Base-by-base conservation (phyloP, 768 basidiomycete species). In the Xerocomus potaroensis region DNA sequence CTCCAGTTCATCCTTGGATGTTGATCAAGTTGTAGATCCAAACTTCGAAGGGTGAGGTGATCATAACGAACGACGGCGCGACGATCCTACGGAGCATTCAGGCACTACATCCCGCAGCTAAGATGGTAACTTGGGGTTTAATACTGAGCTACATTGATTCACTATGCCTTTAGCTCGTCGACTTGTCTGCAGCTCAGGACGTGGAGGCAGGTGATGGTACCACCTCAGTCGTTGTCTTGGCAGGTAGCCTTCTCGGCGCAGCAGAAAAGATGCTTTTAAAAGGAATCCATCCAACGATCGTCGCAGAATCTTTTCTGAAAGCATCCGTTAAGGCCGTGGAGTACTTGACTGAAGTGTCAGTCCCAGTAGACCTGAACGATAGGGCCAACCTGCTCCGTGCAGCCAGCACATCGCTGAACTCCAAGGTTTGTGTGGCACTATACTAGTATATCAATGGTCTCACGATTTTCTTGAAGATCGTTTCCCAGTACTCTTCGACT, bases 131-230 rank as follows among this genome's bases (percentile, higher is more conserved):
- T 21, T 34, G 39, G 27, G 37, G 10, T 26, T 22, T 29, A n/a
- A 35, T 36, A 16, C 22, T 14, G 31, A 5, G n/a, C 19, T 29
- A 23, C 34, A 18, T 23, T 31, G 21, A 29, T 47, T 55, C 35
- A 52, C 34, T 12, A 2, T 45, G 37, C 16, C 39, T 37, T 51
- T 60, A 97, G 95, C 80, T 99, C 34, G 96, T 99, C 47, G 95
- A 99, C 71, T 75, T 99, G 19, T 97, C 95, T 30, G 90, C 89
- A 31, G 96, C 96, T 14, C 96, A 99, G 75, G 96, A 99, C 65
- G 79, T 98, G 38, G 96, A 98, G 67, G 96, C 96, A 16, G 96
- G 96, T 48, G 96, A 99, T 66, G 96, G 96, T 6, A 99, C 96
- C 8, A 99, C 96, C 5, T 87, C 90, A 19, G 96, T 99, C 24